These are phyloP conservation scores for Suillus subalutaceus DNA, from an alignment of 768 basidiomycete species.

Conservation along the genomic window DNA sequence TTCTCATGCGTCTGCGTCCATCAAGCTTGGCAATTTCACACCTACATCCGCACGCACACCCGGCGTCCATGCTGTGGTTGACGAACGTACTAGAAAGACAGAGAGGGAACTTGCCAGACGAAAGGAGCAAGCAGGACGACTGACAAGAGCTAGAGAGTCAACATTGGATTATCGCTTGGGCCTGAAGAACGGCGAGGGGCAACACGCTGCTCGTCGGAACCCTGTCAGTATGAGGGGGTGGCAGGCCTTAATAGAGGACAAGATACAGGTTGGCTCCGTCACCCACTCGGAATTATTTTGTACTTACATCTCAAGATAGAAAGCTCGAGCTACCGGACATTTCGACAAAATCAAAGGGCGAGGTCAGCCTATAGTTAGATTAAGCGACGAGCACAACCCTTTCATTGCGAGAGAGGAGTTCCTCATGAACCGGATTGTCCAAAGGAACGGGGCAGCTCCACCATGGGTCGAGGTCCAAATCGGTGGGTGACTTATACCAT, in stretches of 20 bases:
- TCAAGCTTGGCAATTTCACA: slow-evolving; percentile 55
- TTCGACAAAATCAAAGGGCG: slow-evolving; percentile 77
- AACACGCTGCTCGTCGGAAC: slow-evolving; percentile 41
- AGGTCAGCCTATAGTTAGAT: slow-evolving; percentile 50
- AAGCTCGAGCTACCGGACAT: slow-evolving; percentile 64
- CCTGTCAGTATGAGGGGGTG: slow-evolving; percentile 75
- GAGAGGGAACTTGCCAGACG: slow-evolving; percentile 56
- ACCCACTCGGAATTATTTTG: background rate
- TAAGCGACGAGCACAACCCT: slow-evolving; percentile 55
- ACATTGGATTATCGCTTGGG: slow-evolving; percentile 80
- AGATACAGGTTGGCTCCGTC: slow-evolving; percentile 64
- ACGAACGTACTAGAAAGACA: slow-evolving; percentile 44
- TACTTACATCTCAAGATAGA: slow-evolving; percentile 38
- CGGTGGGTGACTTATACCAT: slow-evolving; percentile 42
- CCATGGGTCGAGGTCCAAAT: slow-evolving; percentile 86
- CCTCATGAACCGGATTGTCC: slow-evolving; percentile 84
- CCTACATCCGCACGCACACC: slow-evolving; percentile 21
- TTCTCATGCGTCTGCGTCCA: slow-evolving; percentile 51
- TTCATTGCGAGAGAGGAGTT: slow-evolving; percentile 79
- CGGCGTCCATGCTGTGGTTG: slow-evolving; percentile 24
- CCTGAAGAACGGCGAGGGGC: slow-evolving; percentile 21
- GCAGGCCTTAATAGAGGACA: slow-evolving; percentile 74
- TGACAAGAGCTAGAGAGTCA: slow-evolving; percentile 67
- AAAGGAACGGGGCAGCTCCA: slow-evolving; percentile 79
- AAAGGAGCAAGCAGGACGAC: slow-evolving; percentile 53